Base-by-base conservation (phyloP, 2,329 filamentous ascomycete species). In the Neoascochyta sp. region DNA sequence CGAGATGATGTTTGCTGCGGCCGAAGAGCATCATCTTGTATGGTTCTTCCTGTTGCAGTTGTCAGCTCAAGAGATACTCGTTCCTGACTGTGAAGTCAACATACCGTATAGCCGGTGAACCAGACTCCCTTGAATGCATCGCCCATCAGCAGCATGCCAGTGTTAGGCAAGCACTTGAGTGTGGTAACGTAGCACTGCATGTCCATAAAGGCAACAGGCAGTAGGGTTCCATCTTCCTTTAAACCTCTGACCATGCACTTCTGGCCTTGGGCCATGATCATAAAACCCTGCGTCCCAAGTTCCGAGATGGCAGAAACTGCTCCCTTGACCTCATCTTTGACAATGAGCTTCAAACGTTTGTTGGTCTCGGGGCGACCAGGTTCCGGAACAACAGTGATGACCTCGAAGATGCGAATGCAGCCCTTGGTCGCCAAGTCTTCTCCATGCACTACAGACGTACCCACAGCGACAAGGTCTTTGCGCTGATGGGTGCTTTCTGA, bases 241-340 rank as follows among this genome's bases (percentile, higher is more conserved):
- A 98, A 73, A 22, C 92, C 92, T 36, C 92, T 76, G 1, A 98
- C 88, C 84, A 98, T 93, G 60, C 88, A 90, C 64, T 98, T 98
- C 54, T 95, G 89, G 1, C 92, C 92, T 57, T 98, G 92, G 0
- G 89, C 88, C 22, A 85, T 85, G 40, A 92, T 81, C 73, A 93
- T 80, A 46, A 90, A 87, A 1, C 85, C 92, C 63, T 92, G 88
- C 0, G 81, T 87, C 22, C 86, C 90, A 32, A 94, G 82, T 42
- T 85, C 82, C 1, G 83, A 87, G 8, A 98, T 64, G 0, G 86
- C 84, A 9, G 90, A 95, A 14, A 98, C 86, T 4, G 87, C 87
- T 7, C 92, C 92, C 27, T 92, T 85, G 15, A 96, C 88, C 29
- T 94, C 86, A 60, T 98, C 92, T 51, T 84, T 85, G 4, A 86